Evolutionary conservation across 1,139 yeast species (phyloP).

Genomic region (Zygoascus sp.): DNA sequence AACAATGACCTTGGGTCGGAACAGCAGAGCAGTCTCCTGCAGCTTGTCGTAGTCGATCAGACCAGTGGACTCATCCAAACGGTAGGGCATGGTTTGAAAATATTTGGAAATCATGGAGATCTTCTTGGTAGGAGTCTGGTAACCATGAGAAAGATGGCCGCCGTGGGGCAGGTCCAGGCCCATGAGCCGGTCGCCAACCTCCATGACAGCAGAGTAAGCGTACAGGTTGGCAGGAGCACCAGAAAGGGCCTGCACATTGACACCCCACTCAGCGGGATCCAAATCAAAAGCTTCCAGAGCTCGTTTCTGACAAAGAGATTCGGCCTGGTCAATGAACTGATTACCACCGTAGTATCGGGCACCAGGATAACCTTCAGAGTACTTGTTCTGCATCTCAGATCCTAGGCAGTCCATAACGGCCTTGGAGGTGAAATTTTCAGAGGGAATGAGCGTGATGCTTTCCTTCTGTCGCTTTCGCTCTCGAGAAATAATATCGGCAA

Average conservation of each 20-base stretch:
- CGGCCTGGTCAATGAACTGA: slow-evolving; percentile 92
- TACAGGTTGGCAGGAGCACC: slow-evolving; percentile 98
- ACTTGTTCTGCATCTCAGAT: slow-evolving; percentile 96
- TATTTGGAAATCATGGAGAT: slow-evolving; percentile 94
- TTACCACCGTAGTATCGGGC: slow-evolving; percentile 97
- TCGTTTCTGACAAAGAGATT: slow-evolving; percentile 84
- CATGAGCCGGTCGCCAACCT: slow-evolving; percentile 94
- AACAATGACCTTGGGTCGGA: slow-evolving; percentile 91
- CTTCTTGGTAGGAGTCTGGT: slow-evolving; percentile 92
- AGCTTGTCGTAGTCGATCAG: slow-evolving; percentile 91
- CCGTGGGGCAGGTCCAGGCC: slow-evolving; percentile 97
- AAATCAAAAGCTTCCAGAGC: slow-evolving; percentile 84
- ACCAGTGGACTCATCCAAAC: slow-evolving; percentile 87
- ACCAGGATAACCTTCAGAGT: slow-evolving; percentile 98
- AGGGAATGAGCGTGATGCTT: slow-evolving; percentile 89
- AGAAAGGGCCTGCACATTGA: slow-evolving; percentile 90
- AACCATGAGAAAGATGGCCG: slow-evolving; percentile 97
- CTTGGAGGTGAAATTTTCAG: slow-evolving; percentile 95
- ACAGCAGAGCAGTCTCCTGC: slow-evolving; percentile 82
- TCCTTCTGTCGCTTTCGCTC: slow-evolving; percentile 93
- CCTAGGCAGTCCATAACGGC: slow-evolving; percentile 96
- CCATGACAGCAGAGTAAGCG: slow-evolving; percentile 91
- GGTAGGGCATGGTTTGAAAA: slow-evolving; percentile 98
- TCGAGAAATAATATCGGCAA: slow-evolving; percentile 62
- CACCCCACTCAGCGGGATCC: slow-evolving; percentile 90